These are phyloP conservation scores for Botrytis elliptica DNA, from an alignment of 2,329 filamentous ascomycete species.

Conservation along the genomic window DNA sequence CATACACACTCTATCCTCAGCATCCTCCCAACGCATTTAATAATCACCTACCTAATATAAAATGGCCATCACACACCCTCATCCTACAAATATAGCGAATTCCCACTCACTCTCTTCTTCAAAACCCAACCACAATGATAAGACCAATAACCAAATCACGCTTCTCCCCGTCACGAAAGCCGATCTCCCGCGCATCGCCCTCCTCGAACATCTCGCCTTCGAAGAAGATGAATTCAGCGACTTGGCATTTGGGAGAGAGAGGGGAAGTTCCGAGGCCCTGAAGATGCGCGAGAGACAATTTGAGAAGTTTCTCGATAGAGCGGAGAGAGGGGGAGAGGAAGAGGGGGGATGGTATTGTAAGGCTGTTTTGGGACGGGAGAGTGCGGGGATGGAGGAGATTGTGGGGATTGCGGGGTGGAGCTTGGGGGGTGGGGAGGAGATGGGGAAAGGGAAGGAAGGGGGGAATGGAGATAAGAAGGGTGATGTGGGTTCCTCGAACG, in stretches of 20 bases:
- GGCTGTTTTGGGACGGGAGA: constrained; percentile 20
- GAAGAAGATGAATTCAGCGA: constrained; percentile 24
- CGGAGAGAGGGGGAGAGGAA: neutral
- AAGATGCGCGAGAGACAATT: constrained; percentile 6
- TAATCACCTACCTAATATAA: neutral
- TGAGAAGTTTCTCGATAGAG: neutral
- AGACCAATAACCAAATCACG: neutral
- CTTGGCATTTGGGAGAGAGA: constrained; percentile 23
- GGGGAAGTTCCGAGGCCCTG: constrained; percentile 5
- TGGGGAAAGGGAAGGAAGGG: neutral
- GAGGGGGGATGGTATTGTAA: constrained; percentile 23
- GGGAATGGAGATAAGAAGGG: neutral
- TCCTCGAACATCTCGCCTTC: constrained; percentile 24
- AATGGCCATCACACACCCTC: neutral
- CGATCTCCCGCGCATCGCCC: constrained; percentile 17
- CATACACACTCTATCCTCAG: neutral
- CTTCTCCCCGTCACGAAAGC: neutral
- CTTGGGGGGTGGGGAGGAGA: constrained; percentile 10
- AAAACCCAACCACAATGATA: neutral
- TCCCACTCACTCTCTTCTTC: no score
- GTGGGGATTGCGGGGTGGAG: constrained; percentile 30
- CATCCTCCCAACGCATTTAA: neutral
- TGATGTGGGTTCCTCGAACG: constrained; percentile 8
- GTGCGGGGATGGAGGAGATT: constrained; percentile 22
- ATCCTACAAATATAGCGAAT: neutral